Evolutionary conservation across 257 asterid genomes (phyloP).

Genomic region (Anisodus tanguticus): DNA sequence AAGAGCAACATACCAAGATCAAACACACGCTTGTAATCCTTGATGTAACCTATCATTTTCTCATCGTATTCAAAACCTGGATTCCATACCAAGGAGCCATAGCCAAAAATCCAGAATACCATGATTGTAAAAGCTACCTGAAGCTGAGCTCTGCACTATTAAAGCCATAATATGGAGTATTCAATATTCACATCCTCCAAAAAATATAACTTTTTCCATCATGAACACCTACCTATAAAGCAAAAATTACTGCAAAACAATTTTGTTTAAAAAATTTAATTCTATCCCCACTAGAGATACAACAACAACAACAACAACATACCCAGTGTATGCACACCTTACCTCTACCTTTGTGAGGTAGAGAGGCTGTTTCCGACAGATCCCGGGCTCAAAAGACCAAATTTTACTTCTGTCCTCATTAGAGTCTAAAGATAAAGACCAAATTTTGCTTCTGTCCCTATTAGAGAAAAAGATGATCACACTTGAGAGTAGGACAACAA

Average conservation of each 20-base stretch:
- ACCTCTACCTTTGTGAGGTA: too few relatives aligned
- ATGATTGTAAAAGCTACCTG: slow-evolving; percentile 39
- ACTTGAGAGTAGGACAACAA: not conserved
- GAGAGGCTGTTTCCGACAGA: too few relatives aligned
- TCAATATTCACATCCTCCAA: not conserved
- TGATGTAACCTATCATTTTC: slow-evolving; percentile 77
- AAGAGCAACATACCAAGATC: slow-evolving; percentile 66
- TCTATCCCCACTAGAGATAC: not conserved
- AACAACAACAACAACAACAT: too few relatives aligned
- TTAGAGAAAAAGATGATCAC: not conserved
- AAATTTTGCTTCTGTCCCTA: not conserved
- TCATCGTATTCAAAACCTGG: slow-evolving; percentile 91
- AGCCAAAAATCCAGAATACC: slow-evolving; percentile 92
- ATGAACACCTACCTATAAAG: not conserved
- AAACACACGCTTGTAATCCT: slow-evolving; percentile 83
- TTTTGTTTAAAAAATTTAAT: too few relatives aligned
- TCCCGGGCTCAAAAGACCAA: not conserved
- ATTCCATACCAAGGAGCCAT: slow-evolving; percentile 95
- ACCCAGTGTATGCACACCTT: too few relatives aligned
- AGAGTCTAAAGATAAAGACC: too few relatives aligned
- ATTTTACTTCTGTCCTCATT: too few relatives aligned
- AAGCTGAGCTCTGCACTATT: not conserved
- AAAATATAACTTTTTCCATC: not conserved
- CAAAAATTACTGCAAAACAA: not conserved
- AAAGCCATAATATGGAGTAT: not conserved